Conservation (phyloP, 2,329 filamentous ascomycete genomes). For the Colletotrichum sp. region DNA sequence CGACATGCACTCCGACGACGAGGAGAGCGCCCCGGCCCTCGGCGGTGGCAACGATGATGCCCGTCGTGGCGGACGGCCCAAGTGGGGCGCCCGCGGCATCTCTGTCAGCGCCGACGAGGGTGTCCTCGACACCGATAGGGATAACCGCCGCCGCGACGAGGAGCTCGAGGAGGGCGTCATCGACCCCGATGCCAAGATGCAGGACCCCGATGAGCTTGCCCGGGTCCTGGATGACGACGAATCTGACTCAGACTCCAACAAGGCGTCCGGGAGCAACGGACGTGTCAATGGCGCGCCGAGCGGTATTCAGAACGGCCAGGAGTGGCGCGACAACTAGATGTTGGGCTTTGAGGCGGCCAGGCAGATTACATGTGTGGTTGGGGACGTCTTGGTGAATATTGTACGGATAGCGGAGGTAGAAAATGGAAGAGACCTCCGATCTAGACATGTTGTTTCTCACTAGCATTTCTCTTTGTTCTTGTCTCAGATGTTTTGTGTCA, state of each 20-base stretch:
- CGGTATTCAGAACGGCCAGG: constrained; percentile 50
- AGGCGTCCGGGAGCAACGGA: constrained; percentile 20
- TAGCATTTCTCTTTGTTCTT: background rate
- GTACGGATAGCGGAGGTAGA: background rate
- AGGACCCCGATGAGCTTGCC: constrained; percentile 69
- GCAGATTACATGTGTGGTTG: background rate
- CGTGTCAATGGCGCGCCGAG: constrained; percentile 33
- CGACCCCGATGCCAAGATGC: constrained; percentile 70
- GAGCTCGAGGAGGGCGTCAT: constrained; percentile 47
- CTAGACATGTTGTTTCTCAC: background rate
- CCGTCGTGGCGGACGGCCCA: constrained; percentile 44
- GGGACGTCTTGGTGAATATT: background rate
- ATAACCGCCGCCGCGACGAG: constrained; percentile 44
- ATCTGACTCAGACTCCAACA: constrained; percentile 47
- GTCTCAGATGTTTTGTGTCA: background rate
- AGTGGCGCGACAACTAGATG: constrained; percentile 44
- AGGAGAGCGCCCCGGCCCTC: constrained; percentile 61
- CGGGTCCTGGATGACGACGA: constrained; percentile 64
- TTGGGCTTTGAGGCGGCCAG: background rate
- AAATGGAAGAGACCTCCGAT: background rate
- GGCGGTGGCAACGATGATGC: constrained; percentile 33
- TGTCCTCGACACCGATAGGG: constrained; percentile 55
- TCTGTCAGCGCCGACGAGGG: constrained; percentile 71
- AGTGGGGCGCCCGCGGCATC: constrained; percentile 70
- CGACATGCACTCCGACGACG: constrained; percentile 59